Percentiles rank a stretch among this genome's conserved stretches.
These are phyloP conservation scores for Exserohilum turcica DNA, from an alignment of 2,329 filamentous ascomycete genomes.

Conservation along the genomic window DNA sequence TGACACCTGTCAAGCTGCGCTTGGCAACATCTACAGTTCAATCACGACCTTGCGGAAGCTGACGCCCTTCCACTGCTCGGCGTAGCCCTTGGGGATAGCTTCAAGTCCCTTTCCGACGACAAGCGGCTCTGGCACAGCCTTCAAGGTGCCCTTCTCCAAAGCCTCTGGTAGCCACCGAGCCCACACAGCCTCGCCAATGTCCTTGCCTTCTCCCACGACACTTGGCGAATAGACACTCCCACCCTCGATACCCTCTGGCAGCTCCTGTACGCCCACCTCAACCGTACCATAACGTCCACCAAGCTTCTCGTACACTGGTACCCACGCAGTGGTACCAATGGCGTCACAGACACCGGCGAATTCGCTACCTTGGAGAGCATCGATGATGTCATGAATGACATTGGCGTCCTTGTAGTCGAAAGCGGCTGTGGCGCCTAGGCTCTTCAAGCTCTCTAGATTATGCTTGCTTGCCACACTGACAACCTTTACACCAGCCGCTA, in stretches of 20 bases:
- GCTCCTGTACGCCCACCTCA: slow-evolving; percentile 22
- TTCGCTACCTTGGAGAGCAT: slow-evolving; percentile 49
- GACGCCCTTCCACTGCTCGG: slow-evolving; percentile 38
- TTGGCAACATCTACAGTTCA: slow-evolving; percentile 17
- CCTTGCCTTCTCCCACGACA: slow-evolving; percentile 28
- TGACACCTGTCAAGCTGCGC: too few species aligned
- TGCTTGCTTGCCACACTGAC: slow-evolving; percentile 46
- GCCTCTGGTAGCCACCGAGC: slow-evolving; percentile 40
- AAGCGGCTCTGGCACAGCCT: slow-evolving; percentile 38
- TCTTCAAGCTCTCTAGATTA: slow-evolving; percentile 37
- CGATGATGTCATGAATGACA: slow-evolving; percentile 47
- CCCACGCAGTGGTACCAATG: slow-evolving; percentile 36
- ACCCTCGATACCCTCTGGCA: slow-evolving; percentile 38
- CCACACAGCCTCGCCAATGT: slow-evolving; percentile 43
- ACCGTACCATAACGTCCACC: slow-evolving; percentile 39
- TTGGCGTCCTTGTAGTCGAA: slow-evolving; percentile 42
- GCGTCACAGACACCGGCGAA: slow-evolving; percentile 52
- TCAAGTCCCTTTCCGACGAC: slow-evolving; percentile 39
- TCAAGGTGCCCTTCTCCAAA: slow-evolving; percentile 37
- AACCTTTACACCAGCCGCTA: slow-evolving; percentile 50
- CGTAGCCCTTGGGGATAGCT: slow-evolving; percentile 34
- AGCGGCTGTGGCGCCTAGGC: slow-evolving; percentile 36
- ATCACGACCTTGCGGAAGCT: slow-evolving; percentile 45
- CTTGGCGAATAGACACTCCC: slow-evolving; percentile 27
- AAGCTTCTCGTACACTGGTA: slow-evolving; percentile 35